Evolutionary conservation across 2,329 filamentous ascomycete species (phyloP).

Genomic region (Aspergillus persii): DNA sequence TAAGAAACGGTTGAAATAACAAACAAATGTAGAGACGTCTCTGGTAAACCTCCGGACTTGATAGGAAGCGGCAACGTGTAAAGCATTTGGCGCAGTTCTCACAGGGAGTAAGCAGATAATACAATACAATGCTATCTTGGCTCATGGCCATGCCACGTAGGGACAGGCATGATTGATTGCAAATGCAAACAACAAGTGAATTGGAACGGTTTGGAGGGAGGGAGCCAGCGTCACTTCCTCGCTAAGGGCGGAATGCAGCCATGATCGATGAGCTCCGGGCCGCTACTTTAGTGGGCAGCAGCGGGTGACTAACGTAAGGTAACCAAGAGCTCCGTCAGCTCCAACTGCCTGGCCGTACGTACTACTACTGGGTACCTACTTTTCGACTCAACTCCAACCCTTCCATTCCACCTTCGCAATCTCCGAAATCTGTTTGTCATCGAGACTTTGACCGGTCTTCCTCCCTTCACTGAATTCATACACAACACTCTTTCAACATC

Average conservation of each 20-base stretch:
- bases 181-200: no score
- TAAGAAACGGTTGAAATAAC: not conserved
- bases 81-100: not conserved
- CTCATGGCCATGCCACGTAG: not conserved
- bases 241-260: constrained; percentile 9
- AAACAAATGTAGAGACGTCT: no score
- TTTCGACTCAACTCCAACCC: not conserved
- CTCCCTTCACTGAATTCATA: not conserved
- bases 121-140: no score
- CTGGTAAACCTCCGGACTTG: not conserved
- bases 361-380: constrained; percentile 1
- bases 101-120: no score
- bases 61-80: not conserved
- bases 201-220: no score
- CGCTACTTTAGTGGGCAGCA: constrained; percentile 8
- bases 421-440: constrained; percentile 12
- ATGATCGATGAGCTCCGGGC: constrained; percentile 6
- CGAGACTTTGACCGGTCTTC: not conserved
- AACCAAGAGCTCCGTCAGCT: constrained; percentile 36
- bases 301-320: constrained; percentile 19
- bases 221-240: not conserved
- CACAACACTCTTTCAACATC: not conserved
- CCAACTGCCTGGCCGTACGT: constrained; percentile 28
- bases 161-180: not conserved
- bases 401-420: constrained; percentile 13